Evolutionary conservation across 169 alveolate genomes (phyloP).

Genomic region (Ichthyophthirius multifiliis): DNA sequence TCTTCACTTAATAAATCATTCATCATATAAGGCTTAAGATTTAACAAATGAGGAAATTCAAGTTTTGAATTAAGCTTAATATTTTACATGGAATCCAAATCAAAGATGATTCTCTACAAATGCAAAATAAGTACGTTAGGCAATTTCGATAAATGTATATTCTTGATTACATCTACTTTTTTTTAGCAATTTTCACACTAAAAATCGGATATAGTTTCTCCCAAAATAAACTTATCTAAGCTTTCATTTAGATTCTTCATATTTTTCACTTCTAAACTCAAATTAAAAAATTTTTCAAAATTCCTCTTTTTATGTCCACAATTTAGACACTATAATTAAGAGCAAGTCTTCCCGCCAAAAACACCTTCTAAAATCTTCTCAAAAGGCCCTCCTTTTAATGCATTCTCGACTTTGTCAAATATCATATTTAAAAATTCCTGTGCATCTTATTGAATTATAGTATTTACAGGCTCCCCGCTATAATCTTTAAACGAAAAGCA

Average conservation of each 20-base stretch:
- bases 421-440: constrained; percentile 79
- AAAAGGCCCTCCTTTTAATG: constrained; percentile 62
- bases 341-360: constrained; percentile 74
- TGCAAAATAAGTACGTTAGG: constrained; percentile 84
- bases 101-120: constrained; percentile 73
- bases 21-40: constrained; percentile 67
- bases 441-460: constrained; percentile 71
- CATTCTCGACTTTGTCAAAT: constrained; percentile 77
- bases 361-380: constrained; percentile 62
- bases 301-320: constrained; percentile 61
- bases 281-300: constrained; percentile 72
- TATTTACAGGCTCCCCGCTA: constrained; percentile 78
- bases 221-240: constrained; percentile 64
- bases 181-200: constrained; percentile 76
- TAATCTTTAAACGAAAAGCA: constrained; percentile 78
- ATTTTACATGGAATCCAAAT: constrained; percentile 70
- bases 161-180: constrained; percentile 67
- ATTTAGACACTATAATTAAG: constrained; percentile 58
- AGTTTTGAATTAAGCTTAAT: constrained; percentile 76
- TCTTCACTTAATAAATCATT: constrained; percentile 49
- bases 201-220: constrained; percentile 76
- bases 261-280: constrained; percentile 79
- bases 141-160: constrained; percentile 52
- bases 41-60: constrained; percentile 78
- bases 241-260: constrained; percentile 64